These are phyloP conservation scores for Sugiyamaella neomexicana DNA, from an alignment of 1,139 yeast genomes.

Conservation along the genomic window DNA sequence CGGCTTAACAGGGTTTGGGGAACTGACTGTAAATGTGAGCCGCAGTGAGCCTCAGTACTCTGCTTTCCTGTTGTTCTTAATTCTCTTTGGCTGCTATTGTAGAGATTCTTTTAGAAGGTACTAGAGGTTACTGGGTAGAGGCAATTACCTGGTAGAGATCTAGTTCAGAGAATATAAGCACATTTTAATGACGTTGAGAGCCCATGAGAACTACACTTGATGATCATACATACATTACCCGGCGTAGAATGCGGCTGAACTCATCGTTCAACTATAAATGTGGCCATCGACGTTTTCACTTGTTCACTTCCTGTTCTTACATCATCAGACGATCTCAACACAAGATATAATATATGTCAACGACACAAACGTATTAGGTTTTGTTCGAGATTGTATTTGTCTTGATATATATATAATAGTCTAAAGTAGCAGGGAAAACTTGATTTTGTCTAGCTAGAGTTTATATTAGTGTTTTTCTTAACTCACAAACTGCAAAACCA, in stretches of 20 bases:
- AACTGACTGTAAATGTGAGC: too few relatives aligned
- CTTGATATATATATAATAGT: neutral
- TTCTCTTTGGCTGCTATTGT: too few relatives aligned
- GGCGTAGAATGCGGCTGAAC: neutral
- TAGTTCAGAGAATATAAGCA: too few relatives aligned
- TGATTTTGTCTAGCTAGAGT: slow-evolving; percentile 1
- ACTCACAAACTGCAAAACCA: slow-evolving; percentile 2
- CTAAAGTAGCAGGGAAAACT: neutral
- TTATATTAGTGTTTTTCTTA: slow-evolving; percentile 7
- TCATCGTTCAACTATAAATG: neutral
- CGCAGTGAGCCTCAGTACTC: too few relatives aligned
- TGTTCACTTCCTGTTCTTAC: neutral
- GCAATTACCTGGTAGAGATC: too few relatives aligned
- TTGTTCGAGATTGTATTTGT: neutral
- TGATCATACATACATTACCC: neutral
- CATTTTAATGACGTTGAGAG: too few relatives aligned
- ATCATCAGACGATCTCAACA: neutral
- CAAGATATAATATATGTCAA: too few relatives aligned
- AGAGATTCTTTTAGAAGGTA: too few relatives aligned
- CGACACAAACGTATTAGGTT: neutral
- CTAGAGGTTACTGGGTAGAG: too few relatives aligned
- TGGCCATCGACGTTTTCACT: neutral
- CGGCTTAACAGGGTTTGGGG: too few relatives aligned
- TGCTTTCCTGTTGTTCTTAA: too few relatives aligned
- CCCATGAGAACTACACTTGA: too few relatives aligned